Conservation (phyloP, 2,329 filamentous ascomycete species). For the Neospermospora avenae region DNA sequence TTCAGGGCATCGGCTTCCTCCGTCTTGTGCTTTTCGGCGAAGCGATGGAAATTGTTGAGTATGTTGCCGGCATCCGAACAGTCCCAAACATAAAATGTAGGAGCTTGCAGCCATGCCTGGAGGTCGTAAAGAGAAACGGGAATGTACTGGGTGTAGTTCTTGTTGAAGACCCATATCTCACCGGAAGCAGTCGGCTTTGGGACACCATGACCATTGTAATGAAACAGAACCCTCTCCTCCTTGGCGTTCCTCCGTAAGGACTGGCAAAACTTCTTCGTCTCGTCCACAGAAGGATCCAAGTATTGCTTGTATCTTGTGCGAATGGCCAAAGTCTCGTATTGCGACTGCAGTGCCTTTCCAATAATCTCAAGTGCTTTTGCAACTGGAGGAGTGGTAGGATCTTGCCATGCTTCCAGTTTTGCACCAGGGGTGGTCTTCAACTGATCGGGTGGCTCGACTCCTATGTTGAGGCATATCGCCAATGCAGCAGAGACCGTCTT, state of each 20-base stretch:
- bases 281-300: conserved; percentile 92
- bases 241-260: conserved; percentile 89
- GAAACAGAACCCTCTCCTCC: conserved; percentile 92
- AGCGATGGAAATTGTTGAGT: conserved; percentile 88
- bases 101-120: conserved; percentile 92
- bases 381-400: conserved; percentile 76
- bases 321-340: conserved; percentile 94
- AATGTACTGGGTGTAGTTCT: conserved; percentile 98
- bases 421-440: conserved; percentile 92
- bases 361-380: conserved; percentile 91
- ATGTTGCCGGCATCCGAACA: conserved; percentile 97
- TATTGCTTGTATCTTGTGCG: conserved; percentile 98
- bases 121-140: conserved; percentile 93
- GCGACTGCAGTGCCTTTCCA: conserved; percentile 89
- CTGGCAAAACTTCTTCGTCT: conserved; percentile 94
- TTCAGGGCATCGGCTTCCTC: conserved; percentile 76
- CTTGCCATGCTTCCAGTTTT: conserved; percentile 94
- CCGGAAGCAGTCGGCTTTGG: conserved; percentile 93
- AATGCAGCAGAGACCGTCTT: conserved; percentile 96
- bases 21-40: conserved; percentile 90
- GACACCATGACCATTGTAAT: conserved; percentile 98
- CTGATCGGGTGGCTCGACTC: conserved; percentile 94
- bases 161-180: conserved; percentile 99
- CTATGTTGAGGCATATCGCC: conserved; percentile 93
- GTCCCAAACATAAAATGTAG: conserved; percentile 96